Evolutionary conservation across 192 early-diverging fungal species (phyloP), one percentile per base, ranked within the genome.

Genomic region (Linnemannia hyalina): DNA sequence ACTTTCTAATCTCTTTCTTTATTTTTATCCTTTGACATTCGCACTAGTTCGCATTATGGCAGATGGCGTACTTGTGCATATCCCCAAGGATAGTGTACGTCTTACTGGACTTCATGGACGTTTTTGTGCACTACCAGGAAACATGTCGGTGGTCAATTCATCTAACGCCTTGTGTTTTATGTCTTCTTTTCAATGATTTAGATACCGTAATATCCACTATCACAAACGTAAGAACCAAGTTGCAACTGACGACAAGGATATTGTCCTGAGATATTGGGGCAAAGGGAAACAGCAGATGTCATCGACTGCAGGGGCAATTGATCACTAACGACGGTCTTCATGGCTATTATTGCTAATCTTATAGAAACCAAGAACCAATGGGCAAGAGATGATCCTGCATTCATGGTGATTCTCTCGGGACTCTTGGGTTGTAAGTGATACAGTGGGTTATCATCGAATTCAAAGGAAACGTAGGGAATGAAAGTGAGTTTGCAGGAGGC

Each of bases 311-410:
- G 5, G 49, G 0, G 16, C 49, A 6, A 18, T 52, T 52, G 20
- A 52, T 52, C 15, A 52, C 20, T 52, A 20, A 52, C 49, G 18
- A 32, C 16, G 15, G 11, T 70, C 10, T 20, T 32, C 8, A 6
- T 36, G 20, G 16, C 32, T 38, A 36, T 20, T 40, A 46, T 55
- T n/a, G 3, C 57, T 36, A 29, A 8, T 71, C 75, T 57, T 49
- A 63, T 75, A 97, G 96, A 99, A 90, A 98, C 98, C 29, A 99
- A 99, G 85, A 99, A 98, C 88, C 97, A 98, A 80, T 99, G 97
- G 97, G 96, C 97, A 47, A 81, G 98, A 76, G 98, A 99, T 86
- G 98, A 99, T 90, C 97, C 98, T 35, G 97, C 97, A 23, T 98
- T 98, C 81, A 88, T 98, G 52, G 93, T 97, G 18, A 80, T 99